Percentiles rank a stretch among this genome's conserved stretches.
Conservation (phyloP, 2,329 filamentous ascomycete genomes). For the Arthroderma sp. region DNA sequence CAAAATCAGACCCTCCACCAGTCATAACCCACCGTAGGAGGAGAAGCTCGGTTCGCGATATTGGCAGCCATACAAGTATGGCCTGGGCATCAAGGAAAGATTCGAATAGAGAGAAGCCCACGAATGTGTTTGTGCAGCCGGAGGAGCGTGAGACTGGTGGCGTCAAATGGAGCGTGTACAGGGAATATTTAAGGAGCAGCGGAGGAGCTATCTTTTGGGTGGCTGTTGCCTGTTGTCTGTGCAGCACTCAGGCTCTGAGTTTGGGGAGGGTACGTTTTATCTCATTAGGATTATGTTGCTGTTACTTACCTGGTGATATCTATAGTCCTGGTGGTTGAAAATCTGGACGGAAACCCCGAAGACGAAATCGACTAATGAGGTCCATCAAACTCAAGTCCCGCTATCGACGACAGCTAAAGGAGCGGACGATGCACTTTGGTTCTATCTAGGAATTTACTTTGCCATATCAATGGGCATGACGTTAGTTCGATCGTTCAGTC, state of each 20-base stretch:
- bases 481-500: conserved; percentile 47
- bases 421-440: conserved; percentile 9
- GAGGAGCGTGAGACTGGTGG: conserved; percentile 3
- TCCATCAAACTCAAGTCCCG: not conserved
- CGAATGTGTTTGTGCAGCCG: not conserved
- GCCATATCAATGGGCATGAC: conserved; percentile 52
- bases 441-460: conserved; percentile 45
- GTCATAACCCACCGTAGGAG: not conserved
- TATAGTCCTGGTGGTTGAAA: conserved; percentile 5
- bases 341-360: not conserved
- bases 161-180: conserved; percentile 3
- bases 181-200: conserved; percentile 1
- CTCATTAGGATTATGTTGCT: not conserved
- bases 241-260: not conserved
- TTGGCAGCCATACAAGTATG: not conserved
- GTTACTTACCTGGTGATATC: not conserved
- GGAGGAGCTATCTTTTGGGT: conserved; percentile 2
- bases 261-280: not conserved
- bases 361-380: not conserved
- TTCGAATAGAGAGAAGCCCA: not conserved
- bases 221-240: not conserved
- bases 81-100: conserved; percentile 3
- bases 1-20: not conserved
- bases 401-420: not conserved
- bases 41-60: not conserved